phyloP scores from a whole-genome alignment of 2,329 filamentous ascomycete genomes.

The Colletotrichum sp. region DNA sequence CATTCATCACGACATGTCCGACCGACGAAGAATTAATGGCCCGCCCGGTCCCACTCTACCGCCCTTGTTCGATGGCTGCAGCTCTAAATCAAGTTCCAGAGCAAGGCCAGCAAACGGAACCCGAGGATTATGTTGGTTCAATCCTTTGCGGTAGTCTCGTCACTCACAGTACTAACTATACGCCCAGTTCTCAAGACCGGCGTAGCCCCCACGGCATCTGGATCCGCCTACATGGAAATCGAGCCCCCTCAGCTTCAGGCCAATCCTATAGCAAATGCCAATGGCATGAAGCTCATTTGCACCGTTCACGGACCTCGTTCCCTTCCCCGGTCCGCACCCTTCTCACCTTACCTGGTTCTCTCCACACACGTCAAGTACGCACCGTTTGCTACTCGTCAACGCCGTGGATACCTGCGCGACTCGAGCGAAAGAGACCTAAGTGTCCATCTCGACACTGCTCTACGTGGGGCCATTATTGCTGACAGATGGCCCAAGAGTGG shows the following conservation, averaged over 20 bases:
- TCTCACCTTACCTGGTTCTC: conserved; percentile 90
- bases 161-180: conserved; percentile 3
- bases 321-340: conserved; percentile 86
- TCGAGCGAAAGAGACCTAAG: conserved; percentile 86
- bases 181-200: conserved; percentile 85
- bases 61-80: conserved; percentile 68
- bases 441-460: conserved; percentile 87
- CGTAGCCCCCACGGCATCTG: conserved; percentile 89
- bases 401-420: conserved; percentile 87
- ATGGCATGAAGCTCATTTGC: conserved; percentile 88
- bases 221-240: conserved; percentile 85
- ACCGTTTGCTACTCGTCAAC: conserved; percentile 84
- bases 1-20: conserved; percentile 61
- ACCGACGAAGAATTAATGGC: conserved; percentile 89
- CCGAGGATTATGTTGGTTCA: conserved; percentile 80
- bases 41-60: conserved; percentile 78
- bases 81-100: conserved; percentile 46
- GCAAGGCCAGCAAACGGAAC: conserved; percentile 71
- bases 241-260: conserved; percentile 48
- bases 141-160: neutral
- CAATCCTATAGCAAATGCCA: conserved; percentile 47
- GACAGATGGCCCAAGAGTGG: conserved; percentile 99
- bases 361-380: conserved; percentile 96
- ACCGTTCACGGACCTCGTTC: conserved; percentile 93
- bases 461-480: conserved; percentile 88